Conservation (phyloP, 768 basidiomycete genomes). For the Suillus alpinus region DNA sequence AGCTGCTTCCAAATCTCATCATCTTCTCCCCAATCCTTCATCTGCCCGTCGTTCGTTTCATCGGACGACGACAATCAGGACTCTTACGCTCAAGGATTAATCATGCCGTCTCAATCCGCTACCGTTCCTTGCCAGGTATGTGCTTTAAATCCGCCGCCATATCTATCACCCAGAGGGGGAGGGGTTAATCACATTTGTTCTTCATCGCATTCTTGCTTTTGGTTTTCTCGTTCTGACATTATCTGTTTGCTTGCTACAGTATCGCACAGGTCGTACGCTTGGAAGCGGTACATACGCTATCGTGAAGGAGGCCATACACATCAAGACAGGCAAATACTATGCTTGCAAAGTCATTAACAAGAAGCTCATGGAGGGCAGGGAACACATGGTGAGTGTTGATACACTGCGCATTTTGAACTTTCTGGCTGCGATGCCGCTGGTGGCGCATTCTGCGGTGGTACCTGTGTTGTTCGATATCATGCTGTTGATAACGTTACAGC, state of each 20-base stretch:
- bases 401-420: neutral
- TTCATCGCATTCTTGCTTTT: constrained; percentile 5
- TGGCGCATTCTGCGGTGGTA: neutral
- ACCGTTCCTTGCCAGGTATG: constrained; percentile 49
- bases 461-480: neutral
- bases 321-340: constrained; percentile 90
- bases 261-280: constrained; percentile 83
- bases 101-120: constrained; percentile 30
- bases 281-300: constrained; percentile 95
- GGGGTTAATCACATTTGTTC: neutral
- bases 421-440: neutral
- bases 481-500: constrained; percentile 1
- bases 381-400: constrained; percentile 79
- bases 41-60: constrained; percentile 2
- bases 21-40: constrained; percentile 1
- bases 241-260: constrained; percentile 39
- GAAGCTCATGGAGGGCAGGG: constrained; percentile 96
- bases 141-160: neutral
- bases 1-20: constrained; percentile 3
- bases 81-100: constrained; percentile 7
- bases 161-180: constrained; percentile 3
- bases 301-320: constrained; percentile 93
- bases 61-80: constrained; percentile 15
- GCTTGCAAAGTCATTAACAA: constrained; percentile 99
- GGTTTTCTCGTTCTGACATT: neutral